Percentiles rank a stretch among this genome's conserved stretches.
Evolutionary conservation across 768 basidiomycete genomes (phyloP).

Genomic region (Arthromyces matolae): DNA sequence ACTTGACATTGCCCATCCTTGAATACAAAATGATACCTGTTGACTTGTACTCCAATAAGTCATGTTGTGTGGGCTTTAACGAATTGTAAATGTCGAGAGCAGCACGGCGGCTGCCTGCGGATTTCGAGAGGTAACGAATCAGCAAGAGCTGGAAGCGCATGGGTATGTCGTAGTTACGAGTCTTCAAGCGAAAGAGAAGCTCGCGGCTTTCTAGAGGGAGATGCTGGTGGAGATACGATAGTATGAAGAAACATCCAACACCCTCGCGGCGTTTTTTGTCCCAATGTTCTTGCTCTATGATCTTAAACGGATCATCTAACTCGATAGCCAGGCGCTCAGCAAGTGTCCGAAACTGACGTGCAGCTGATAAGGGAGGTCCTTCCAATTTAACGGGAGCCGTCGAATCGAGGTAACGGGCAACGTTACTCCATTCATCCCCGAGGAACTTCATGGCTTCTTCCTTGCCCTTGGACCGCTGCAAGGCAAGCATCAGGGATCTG

Average conservation of each 20-base stretch:
- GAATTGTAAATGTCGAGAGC: constrained; percentile 21
- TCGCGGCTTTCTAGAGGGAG: constrained; percentile 35
- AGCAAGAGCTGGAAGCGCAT: constrained; percentile 29
- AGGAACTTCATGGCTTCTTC: constrained; percentile 35
- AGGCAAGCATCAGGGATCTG: constrained; percentile 33
- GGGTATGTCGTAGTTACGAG: constrained; percentile 29
- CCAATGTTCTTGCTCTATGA: constrained; percentile 20
- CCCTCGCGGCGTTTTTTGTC: constrained; percentile 22
- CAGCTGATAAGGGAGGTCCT: not conserved
- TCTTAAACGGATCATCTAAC: constrained; percentile 32
- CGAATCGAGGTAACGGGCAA: constrained; percentile 22
- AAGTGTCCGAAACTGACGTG: constrained; percentile 12
- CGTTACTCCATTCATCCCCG: constrained; percentile 33
- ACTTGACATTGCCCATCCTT: constrained; percentile 44
- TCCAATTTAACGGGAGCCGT: not conserved
- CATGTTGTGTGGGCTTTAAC: constrained; percentile 1
- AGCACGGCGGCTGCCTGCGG: constrained; percentile 17
- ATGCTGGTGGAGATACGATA: constrained; percentile 30
- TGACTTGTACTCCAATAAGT: constrained; percentile 21
- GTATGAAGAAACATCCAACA: constrained; percentile 40
- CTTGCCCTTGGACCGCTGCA: constrained; percentile 29
- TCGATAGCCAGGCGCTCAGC: constrained; percentile 16
- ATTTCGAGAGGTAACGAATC: constrained; percentile 42
- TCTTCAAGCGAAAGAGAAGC: constrained; percentile 36
- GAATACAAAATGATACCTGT: constrained; percentile 53